phyloP scores from a whole-genome alignment of 2,329 filamentous ascomycete genomes.

The Nemania sp. region DNA sequence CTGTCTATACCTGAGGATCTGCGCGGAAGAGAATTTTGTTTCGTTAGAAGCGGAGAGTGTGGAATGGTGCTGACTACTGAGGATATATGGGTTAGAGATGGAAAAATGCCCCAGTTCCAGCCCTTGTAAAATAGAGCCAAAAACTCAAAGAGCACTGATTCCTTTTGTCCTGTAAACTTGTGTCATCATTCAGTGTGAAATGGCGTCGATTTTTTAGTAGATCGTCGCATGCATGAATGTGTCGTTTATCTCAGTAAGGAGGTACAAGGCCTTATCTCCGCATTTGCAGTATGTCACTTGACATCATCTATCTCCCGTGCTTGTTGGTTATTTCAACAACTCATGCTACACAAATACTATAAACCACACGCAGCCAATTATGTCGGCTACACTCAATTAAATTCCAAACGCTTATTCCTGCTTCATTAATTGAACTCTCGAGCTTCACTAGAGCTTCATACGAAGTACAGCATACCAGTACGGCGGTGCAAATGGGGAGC shows the following conservation, averaged over 20 bases:
- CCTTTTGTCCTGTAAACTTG: slow-evolving; percentile 52
- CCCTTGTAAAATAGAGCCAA: slow-evolving; percentile 66
- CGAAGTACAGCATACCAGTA: too few species aligned
- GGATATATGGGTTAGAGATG: slow-evolving; percentile 47
- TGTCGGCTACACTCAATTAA: too few species aligned
- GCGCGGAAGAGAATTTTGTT: slow-evolving; percentile 46
- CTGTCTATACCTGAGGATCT: slow-evolving; percentile 52
- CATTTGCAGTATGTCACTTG: slow-evolving; percentile 6
- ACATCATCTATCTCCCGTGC: slow-evolving; percentile 14
- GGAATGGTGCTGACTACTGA: slow-evolving; percentile 53
- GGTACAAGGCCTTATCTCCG: slow-evolving; percentile 3
- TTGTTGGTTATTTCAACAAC: too few species aligned
- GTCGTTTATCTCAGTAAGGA: too few species aligned
- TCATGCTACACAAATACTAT: too few species aligned
- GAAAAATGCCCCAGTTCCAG: slow-evolving; percentile 51
- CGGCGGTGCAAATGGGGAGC: slow-evolving; percentile 32
- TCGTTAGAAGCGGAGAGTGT: slow-evolving; percentile 52
- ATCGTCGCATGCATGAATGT: too few species aligned
- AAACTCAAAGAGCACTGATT: slow-evolving; percentile 63
- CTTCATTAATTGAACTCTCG: neutral
- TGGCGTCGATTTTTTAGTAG: neutral
- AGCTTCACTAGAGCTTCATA: neutral
- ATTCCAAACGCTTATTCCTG: neutral
- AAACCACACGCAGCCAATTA: too few species aligned
- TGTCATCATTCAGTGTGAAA: slow-evolving; percentile 13